A percentile compares a stretch with the other conserved stretches of the same genome.
phyloP scores from a whole-genome alignment of 1,139 yeast species.

The Nakaseomyces glabratus region DNA sequence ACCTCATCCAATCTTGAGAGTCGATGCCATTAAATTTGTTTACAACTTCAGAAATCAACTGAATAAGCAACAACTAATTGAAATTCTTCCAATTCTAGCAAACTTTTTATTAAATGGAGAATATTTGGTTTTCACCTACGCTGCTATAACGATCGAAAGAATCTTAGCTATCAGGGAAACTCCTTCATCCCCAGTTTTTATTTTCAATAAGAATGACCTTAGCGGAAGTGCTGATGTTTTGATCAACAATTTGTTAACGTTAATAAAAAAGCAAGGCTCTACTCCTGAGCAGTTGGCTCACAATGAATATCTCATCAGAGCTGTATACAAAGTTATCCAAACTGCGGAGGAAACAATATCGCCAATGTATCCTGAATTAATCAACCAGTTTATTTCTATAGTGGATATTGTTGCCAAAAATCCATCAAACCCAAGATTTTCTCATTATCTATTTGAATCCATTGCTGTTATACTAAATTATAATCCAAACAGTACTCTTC shows the following conservation, averaged over 20 bases:
- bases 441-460: conserved; percentile 85
- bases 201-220: conserved; percentile 69
- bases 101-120: conserved; percentile 52
- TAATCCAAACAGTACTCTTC: conserved; percentile 34
- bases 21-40: conserved; percentile 88
- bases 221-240: conserved; percentile 46
- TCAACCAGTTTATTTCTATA: conserved; percentile 61
- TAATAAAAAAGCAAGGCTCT: conserved; percentile 49
- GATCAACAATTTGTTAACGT: conserved; percentile 53
- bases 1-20: conserved; percentile 66
- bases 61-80: conserved; percentile 70
- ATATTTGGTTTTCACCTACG: conserved; percentile 84
- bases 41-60: conserved; percentile 87
- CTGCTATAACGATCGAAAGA: conserved; percentile 88
- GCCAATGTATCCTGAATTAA: conserved; percentile 37
- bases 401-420: conserved; percentile 67
- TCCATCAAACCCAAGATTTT: conserved; percentile 91
- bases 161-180: conserved; percentile 67
- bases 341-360: conserved; percentile 59
- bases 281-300: conserved; percentile 91
- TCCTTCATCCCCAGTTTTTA: conserved; percentile 38
- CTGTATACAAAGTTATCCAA: conserved; percentile 74
- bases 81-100: conserved; percentile 74
- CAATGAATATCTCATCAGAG: conserved; percentile 85
- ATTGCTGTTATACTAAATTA: conserved; percentile 66